Evolutionary conservation across 352 stramenopile genomes (phyloP), one percentile per base, ranked within the genome.

Genomic region (Aphanomyces astaci): DNA sequence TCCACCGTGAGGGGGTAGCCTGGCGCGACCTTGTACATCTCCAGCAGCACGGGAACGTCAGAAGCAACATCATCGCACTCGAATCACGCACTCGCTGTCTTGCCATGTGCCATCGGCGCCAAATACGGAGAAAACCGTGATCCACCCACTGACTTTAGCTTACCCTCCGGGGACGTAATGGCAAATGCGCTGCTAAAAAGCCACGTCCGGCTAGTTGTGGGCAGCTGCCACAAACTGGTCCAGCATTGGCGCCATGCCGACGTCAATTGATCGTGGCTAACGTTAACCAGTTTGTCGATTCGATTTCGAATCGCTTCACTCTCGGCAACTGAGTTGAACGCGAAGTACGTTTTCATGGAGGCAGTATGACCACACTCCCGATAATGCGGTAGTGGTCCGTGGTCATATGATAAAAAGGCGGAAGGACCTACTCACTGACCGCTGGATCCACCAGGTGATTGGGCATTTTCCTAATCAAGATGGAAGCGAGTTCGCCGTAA

Each of bases 311-410:
- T 66, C 1, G 15, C 3, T 56, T 66, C 60, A 25, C 60, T 59
- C 19, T 66, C 60, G 1, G 19, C 32, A 11, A 66, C 60, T 17
- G 48, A 2, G 19, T 36, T 43, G 48, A 45, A 66, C 43, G 31
- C 7, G n/a, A 66, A 66, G 36, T 66, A 57, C 3, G 5, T 60
- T 0, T 60, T 66, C 24, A 66, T 60, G 32, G 33, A 3, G 4
- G 60, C 60, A 66, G 59, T 2, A 66, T 66, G 28, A 66, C 60
- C 11, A 66, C 60, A 4, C 32, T 60, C 10, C 60, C 60, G 31
- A 66, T 39, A 59, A 66, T 66, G 15, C n/a, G 15, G 39, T 66
- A 32, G 48, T 66, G 25, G 24, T 54, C 27, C 24, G 60, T 66
- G 1, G 60, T 66, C 13, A 39, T 66, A 5, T 15, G n/a, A n/a